Evolutionary conservation across 148 eudicot species (phyloP).

Genomic region (Camellia lanceoleosa): DNA sequence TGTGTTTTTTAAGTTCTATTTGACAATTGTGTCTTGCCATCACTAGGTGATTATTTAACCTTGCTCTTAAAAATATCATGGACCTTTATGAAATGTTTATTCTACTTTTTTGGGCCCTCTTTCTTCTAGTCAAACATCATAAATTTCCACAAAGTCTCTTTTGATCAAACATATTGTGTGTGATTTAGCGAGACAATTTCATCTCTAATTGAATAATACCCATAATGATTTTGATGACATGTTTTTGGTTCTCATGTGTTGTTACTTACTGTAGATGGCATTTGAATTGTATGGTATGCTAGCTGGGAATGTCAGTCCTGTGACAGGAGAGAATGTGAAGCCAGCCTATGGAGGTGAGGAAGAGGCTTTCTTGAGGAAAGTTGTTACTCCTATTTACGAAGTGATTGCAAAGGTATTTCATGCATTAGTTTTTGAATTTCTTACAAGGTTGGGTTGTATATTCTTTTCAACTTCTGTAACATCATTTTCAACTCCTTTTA

Average conservation of each 20-base stretch:
- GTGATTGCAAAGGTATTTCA: conserved; percentile 62
- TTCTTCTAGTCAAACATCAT: not conserved
- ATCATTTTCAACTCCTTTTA: not conserved
- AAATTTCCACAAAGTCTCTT: not conserved
- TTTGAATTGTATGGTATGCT: conserved; percentile 96
- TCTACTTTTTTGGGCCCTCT: no score
- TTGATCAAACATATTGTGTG: not conserved
- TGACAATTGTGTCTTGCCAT: no score
- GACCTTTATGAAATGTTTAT: no score
- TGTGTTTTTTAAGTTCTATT: no score
- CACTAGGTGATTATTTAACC: no score
- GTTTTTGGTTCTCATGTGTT: not conserved
- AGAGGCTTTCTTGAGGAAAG: conserved; percentile 77
- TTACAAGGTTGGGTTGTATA: not conserved
- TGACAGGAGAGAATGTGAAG: conserved; percentile 88
- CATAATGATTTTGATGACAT: not conserved
- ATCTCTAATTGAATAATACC: not conserved
- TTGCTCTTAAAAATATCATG: no score
- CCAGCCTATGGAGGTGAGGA: conserved; percentile 97
- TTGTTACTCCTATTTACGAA: conserved; percentile 82
- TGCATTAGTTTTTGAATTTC: conserved; percentile 8
- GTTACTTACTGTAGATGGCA: conserved; percentile 56
- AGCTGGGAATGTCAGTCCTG: conserved; percentile 92
- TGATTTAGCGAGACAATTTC: not conserved
- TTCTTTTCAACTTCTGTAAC: not conserved